phyloP scores from a whole-genome alignment of 23 red algal species.

The Gracilaria caudata region DNA sequence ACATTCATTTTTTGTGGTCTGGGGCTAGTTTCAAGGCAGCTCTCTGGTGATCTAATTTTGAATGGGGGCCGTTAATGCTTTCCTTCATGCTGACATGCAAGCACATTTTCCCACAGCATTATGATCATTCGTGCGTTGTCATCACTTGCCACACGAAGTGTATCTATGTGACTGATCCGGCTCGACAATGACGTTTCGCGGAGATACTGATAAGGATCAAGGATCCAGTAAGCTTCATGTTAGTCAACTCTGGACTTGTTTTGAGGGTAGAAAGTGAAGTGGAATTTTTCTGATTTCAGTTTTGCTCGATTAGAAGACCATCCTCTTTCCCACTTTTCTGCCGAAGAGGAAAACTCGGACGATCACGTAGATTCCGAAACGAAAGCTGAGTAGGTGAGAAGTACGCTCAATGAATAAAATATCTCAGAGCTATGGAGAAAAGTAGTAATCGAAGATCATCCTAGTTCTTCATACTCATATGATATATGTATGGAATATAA shows the following conservation, averaged over 20 bases:
- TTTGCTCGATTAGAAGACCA: background rate
- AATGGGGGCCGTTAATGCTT: too few species aligned
- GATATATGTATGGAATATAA: too few species aligned
- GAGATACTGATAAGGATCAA: background rate
- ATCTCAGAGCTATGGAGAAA: too few species aligned
- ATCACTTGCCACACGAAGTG: background rate
- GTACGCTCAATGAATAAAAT: too few species aligned
- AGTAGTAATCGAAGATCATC: too few species aligned
- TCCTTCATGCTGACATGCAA: too few species aligned
- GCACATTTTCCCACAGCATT: too few species aligned
- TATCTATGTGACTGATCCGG: background rate
- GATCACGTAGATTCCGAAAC: background rate
- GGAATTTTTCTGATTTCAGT: background rate
- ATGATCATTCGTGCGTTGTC: background rate
- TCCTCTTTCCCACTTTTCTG: background rate
- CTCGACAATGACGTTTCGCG: background rate
- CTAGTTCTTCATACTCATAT: too few species aligned
- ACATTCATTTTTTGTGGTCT: too few species aligned
- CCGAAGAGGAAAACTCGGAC: background rate
- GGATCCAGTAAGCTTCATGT: background rate
- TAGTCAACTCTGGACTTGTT: background rate
- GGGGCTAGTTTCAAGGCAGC: too few species aligned
- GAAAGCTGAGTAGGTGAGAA: too few species aligned
- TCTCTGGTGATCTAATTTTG: too few species aligned
- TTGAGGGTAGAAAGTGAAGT: background rate